phyloP scores from a whole-genome alignment of 352 stramenopile species.

The Hyphochytrium catenoides region DNA sequence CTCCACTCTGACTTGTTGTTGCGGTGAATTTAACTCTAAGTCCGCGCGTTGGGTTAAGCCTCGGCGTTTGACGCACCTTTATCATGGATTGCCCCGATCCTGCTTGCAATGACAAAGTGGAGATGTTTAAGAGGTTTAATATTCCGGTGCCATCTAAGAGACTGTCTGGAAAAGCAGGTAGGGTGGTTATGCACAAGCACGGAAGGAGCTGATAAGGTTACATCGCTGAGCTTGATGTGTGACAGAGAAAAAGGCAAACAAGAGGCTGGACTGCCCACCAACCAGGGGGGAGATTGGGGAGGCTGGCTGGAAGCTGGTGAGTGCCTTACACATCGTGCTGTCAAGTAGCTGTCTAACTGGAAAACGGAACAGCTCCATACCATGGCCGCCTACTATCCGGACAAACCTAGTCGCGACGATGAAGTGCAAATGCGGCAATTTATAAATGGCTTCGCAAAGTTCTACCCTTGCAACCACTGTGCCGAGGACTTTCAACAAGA shows the following conservation, averaged over 20 bases:
- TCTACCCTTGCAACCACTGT: conserved; percentile 81
- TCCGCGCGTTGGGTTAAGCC: too few relatives aligned
- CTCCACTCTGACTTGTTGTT: too few relatives aligned
- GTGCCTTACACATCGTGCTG: background rate
- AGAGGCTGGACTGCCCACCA: conserved; percentile 37
- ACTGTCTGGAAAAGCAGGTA: too few relatives aligned
- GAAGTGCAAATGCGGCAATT: conserved; percentile 67
- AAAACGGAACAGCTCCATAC: conserved; percentile 47
- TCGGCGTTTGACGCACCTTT: too few relatives aligned
- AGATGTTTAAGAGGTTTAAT: conserved; percentile 47
- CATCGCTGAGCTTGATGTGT: conserved; percentile 5
- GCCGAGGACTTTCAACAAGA: conserved; percentile 80
- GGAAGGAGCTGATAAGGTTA: conserved; percentile 4
- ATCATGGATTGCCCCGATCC: conserved; percentile 57
- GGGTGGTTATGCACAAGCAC: background rate
- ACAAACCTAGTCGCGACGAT: conserved; percentile 70
- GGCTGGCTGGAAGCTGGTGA: conserved; percentile 58
- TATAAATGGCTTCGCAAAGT: conserved; percentile 65
- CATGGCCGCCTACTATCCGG: conserved; percentile 88
- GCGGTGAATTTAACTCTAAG: too few relatives aligned
- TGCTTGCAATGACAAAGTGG: conserved; percentile 52
- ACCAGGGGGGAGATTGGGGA: conserved; percentile 56
- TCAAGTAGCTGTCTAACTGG: background rate
- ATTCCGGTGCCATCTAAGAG: conserved; percentile 13
- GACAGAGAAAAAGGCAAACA: conserved; percentile 1